Base-by-base conservation (phyloP, 2,329 filamentous ascomycete genomes). In the Pseudogymnoascus sp. region DNA sequence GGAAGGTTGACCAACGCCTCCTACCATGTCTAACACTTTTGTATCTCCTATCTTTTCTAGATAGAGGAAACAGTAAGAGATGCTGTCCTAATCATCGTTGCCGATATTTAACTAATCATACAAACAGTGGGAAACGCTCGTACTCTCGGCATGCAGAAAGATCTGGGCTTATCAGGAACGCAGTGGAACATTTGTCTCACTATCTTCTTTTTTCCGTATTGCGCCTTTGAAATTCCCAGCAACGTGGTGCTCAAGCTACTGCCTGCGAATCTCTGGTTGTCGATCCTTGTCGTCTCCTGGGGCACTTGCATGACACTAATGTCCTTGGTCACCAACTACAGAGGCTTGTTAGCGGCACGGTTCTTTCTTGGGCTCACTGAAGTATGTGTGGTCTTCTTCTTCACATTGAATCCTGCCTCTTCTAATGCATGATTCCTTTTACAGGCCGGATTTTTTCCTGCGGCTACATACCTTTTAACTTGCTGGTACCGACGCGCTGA, bases 321-420 rank as follows among this genome's bases (percentile, higher is more conserved):
- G 68, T 86, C 86, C 2, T 73, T 89, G n/a, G 84, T 87, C 0
- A 73, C 79, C 37, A 87, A 78, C 66, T 89, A 85, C 73, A 74
- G 78, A 59, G 84, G 84, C 2, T 73, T 89, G 26, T 76, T 88
- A 58, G 77, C 82, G 0, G 84, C 83, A 2, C 78, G 83, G 19
- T 88, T 88, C 75, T 86, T 88, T 69, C 77, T 89, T 1, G 86
- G 86, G 10, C 63, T 83, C 12, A 70, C 74, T 4, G 76, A 78
- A 65, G 75, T 62, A 31, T 21, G 23, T 55, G 41, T 29, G 11
- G 21, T 26, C 41, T n/a, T 26, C 6, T 45, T 29, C 41, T n/a
- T 5, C 2, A 7, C 26, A 16, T 16, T 37, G 3, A 29, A 31
- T 29, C n/a, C 6, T 21, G 33, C 26, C 4, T 16, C 19, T 52